These are phyloP conservation scores for Ascosphaera aggregata DNA, from an alignment of 2,329 filamentous ascomycete species.

Conservation along the genomic window DNA sequence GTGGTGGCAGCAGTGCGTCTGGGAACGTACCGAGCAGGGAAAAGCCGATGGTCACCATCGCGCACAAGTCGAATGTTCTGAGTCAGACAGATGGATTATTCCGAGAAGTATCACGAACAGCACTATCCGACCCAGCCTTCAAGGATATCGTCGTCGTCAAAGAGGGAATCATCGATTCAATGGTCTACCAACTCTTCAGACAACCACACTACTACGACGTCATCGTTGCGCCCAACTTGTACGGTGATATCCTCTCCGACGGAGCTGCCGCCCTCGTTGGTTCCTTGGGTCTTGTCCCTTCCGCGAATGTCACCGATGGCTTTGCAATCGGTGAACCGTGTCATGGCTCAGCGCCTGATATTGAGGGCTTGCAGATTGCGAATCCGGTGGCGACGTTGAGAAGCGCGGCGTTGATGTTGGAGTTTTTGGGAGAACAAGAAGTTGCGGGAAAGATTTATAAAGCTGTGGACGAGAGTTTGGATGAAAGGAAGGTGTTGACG, in stretches of 20 bases:
- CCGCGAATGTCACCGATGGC: constrained; percentile 78
- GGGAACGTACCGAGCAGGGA: constrained; percentile 9
- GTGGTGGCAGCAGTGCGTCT: no score
- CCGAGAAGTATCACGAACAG: constrained; percentile 52
- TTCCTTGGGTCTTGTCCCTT: constrained; percentile 74
- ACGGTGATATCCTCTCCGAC: constrained; percentile 91
- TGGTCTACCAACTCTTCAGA: constrained; percentile 99
- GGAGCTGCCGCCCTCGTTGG: constrained; percentile 87
- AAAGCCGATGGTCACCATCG: constrained; percentile 68
- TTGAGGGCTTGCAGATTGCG: constrained; percentile 75
- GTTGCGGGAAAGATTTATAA: constrained; percentile 79
- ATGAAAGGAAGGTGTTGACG: constrained; percentile 58
- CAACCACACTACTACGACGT: constrained; percentile 91
- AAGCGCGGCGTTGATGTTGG: constrained; percentile 82
- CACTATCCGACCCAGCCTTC: constrained; percentile 45
- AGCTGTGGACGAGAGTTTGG: constrained; percentile 75
- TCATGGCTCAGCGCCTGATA: constrained; percentile 89
- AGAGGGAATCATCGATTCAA: constrained; percentile 97
- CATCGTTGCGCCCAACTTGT: constrained; percentile 91
- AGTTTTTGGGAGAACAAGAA: constrained; percentile 71
- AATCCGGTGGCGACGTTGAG: constrained; percentile 92
- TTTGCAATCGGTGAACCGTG: constrained; percentile 97
- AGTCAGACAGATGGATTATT: constrained; percentile 94
- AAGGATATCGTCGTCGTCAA: constrained; percentile 40
- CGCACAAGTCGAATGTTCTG: constrained; percentile 95